Conservation (phyloP, 495 filamentous ascomycete genomes). For the Trypethelium eluteriae region DNA sequence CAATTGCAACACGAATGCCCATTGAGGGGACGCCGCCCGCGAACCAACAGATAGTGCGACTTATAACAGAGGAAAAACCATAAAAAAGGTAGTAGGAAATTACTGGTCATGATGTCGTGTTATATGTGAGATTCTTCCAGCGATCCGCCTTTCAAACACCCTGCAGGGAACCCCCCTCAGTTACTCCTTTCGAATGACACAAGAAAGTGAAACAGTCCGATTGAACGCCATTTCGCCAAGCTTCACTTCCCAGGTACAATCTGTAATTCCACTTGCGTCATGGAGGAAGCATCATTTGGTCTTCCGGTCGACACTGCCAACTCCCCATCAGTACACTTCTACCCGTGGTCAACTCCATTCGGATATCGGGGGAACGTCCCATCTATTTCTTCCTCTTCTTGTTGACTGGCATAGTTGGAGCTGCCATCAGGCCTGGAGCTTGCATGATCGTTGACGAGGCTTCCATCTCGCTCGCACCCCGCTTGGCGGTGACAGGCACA, state of each 20-base stretch:
- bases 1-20: neutral
- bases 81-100: neutral
- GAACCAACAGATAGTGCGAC: neutral
- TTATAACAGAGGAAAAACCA: neutral
- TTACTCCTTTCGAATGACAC: neutral
- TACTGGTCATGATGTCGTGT: conserved; percentile 1
- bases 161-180: neutral
- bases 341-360: neutral
- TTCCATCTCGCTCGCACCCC: neutral
- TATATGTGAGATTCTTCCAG: neutral
- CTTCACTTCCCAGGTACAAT: neutral
- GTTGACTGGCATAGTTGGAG: neutral
- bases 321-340: neutral
- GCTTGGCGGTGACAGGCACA: conserved; percentile 57
- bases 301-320: neutral
- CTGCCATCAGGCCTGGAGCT: conserved; percentile 1
- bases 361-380: neutral
- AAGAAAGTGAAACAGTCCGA: neutral
- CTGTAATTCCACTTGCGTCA: neutral
- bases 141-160: neutral
- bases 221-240: neutral
- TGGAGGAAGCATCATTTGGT: neutral
- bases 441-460: neutral
- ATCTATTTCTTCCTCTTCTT: conserved; percentile 9
- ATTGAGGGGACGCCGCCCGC: neutral